Conservation (phyloP, 2,329 filamentous ascomycete species). For the Calonectria hongkongensis region DNA sequence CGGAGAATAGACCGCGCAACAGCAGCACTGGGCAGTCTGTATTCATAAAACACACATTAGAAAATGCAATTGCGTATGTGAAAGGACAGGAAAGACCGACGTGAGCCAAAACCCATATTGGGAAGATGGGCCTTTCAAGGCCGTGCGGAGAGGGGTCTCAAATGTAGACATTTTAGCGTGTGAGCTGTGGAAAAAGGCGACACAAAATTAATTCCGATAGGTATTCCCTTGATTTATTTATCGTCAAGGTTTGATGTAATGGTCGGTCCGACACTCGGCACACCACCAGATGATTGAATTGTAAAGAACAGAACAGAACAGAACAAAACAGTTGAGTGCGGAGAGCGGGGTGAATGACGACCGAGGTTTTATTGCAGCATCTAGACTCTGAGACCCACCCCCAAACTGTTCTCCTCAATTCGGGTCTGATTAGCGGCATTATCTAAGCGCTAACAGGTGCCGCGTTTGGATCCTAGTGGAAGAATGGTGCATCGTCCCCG, state of each 20-base stretch:
- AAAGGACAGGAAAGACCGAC: conserved; percentile 7
- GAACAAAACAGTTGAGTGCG: conserved; percentile 13
- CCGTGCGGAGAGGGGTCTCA: conserved; percentile 22
- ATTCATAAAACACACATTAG: neutral
- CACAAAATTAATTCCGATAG: neutral
- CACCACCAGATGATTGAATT: conserved; percentile 3
- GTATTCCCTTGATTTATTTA: neutral
- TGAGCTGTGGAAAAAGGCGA: neutral
- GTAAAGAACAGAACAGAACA: neutral
- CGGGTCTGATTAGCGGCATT: conserved; percentile 14
- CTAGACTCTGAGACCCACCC: conserved; percentile 9
- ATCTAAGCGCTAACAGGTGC: neutral
- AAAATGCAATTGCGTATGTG: neutral
- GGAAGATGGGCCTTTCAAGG: neutral
- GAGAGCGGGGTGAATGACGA: conserved; percentile 21
- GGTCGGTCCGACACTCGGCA: neutral
- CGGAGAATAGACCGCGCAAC: conserved; percentile 31
- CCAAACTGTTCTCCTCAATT: conserved; percentile 16
- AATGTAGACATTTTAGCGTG: conserved; percentile 17
- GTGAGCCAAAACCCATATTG: conserved; percentile 39
- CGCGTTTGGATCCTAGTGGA: neutral
- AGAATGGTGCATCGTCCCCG: neutral
- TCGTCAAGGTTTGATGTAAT: neutral
- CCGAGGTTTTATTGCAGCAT: conserved; percentile 23
- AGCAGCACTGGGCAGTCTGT: conserved; percentile 31